Evolutionary conservation across 2,329 filamentous ascomycete genomes (phyloP).

Genomic region (Clonostachys chloroleuca): DNA sequence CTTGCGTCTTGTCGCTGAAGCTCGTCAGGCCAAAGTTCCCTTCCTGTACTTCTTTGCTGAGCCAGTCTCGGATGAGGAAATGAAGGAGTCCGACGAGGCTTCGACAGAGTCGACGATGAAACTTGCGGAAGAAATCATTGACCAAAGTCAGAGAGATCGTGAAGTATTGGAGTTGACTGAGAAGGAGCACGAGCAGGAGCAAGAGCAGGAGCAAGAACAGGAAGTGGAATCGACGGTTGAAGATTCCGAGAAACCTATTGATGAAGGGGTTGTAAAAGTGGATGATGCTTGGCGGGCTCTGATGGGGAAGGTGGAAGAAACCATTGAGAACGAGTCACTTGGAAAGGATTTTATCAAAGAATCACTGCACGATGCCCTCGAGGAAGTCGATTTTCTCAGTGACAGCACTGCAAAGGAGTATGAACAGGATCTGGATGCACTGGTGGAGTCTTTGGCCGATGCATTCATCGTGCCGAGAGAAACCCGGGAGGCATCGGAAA

Average conservation of each 20-base stretch:
- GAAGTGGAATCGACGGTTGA: conserved; percentile 8
- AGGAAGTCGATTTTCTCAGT: conserved; percentile 46
- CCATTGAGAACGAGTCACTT: conserved; percentile 52
- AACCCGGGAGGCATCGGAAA: conserved; percentile 5
- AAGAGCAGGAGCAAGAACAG: neutral
- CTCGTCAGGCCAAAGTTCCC: conserved; percentile 52
- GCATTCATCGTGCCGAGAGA: conserved; percentile 7
- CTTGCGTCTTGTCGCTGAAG: conserved; percentile 78
- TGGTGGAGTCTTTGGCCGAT: conserved; percentile 27
- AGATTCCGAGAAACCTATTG: conserved; percentile 8
- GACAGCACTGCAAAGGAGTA: conserved; percentile 39
- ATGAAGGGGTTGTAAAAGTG: conserved; percentile 16
- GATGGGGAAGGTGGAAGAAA: conserved; percentile 49
- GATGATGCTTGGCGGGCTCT: conserved; percentile 48
- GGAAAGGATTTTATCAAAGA: conserved; percentile 47
- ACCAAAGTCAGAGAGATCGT: neutral
- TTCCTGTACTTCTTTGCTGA: conserved; percentile 90
- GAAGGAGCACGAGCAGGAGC: neutral
- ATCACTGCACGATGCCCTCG: conserved; percentile 49
- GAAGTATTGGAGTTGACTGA: neutral
- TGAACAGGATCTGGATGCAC: conserved; percentile 37
- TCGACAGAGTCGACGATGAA: neutral
- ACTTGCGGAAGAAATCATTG: neutral
- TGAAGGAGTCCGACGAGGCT: conserved; percentile 33
- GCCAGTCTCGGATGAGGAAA: conserved; percentile 70